Evolutionary conservation across 73 alveolate genomes (phyloP).

Genomic region (Paramecium octaurelia): DNA sequence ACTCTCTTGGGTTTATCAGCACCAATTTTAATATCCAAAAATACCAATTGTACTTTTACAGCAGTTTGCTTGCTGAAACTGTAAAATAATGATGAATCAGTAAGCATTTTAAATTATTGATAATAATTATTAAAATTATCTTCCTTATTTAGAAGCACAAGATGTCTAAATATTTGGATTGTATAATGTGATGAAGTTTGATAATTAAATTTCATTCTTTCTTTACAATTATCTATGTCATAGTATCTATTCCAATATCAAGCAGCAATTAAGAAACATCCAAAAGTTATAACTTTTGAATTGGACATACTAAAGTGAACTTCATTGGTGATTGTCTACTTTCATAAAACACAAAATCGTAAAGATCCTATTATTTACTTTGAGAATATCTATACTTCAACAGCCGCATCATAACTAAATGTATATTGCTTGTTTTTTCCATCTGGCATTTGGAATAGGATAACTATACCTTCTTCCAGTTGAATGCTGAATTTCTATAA

Average conservation of each 20-base stretch:
- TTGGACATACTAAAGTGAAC: background rate
- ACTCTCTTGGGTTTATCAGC: conserved; percentile 57
- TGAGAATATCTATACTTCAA: background rate
- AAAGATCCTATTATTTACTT: background rate
- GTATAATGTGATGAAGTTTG: background rate
- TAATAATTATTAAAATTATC: background rate
- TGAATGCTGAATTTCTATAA: conserved; percentile 51
- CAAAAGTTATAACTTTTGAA: background rate
- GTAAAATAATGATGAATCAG: conserved; percentile 7
- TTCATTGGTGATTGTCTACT: background rate
- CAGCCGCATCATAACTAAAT: conserved; percentile 37
- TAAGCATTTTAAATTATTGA: conserved; percentile 1
- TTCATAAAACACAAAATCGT: background rate
- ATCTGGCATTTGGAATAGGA: conserved; percentile 55
- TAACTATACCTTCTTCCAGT: background rate
- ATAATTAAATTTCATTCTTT: background rate
- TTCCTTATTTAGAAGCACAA: background rate
- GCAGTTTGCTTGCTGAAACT: conserved; percentile 23
- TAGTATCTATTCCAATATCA: conserved; percentile 26
- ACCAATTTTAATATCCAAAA: conserved; percentile 16
- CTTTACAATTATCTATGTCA: conserved; percentile 9
- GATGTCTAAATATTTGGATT: background rate
- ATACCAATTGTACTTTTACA: background rate
- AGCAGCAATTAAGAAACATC: background rate
- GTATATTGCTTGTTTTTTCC: conserved; percentile 53